Evolutionary conservation across 441 rosid genomes (phyloP), one percentile per base, ranked within the genome.

Genomic region (Eruca vesicaria): DNA sequence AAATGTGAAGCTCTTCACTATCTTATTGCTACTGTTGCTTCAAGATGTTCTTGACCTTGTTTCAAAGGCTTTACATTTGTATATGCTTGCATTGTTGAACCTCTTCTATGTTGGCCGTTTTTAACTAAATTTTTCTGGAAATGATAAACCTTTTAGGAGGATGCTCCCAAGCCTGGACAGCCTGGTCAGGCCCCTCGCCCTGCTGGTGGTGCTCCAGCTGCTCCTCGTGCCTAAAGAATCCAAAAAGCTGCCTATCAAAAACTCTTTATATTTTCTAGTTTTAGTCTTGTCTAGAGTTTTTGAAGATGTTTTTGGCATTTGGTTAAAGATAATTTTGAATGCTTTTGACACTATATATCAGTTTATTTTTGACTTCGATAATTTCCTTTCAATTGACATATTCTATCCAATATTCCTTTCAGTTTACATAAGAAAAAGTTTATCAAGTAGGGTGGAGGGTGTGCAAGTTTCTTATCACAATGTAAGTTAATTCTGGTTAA

Each of bases 161-260:
- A 89, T 67, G 4, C 72, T 0, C 88, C 89, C 19, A 87, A 86
- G 83, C 79, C 89, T 5, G 90, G 88, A 38, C 90, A 83, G 16
- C 88, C 79, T n/a, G 74, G 83, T 53, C 92, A 79, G 72, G 82
- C 79, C 5, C 68, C 82, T 33, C 82, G 75, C 26, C 77, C 87
- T 8, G 83, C 89, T n/a, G 83, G 75, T 26, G 89, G 80, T 33
- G 77, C 80, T 29, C 79, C 84, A 11, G 83, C 65, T 50, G 74
- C 87, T 60, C 82, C 88, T 59, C 85, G 90, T 18, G 18, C 81
- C 15, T 89, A 69, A 80, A 74, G 41, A 7, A 63, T 36, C n/a
- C 56, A 62, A 52, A 31, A 71, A 50, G 4, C 76, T 15, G 26
- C 14, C 71, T 2, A 0, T 3, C n/a, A 9, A 23, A 21, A 57